A percentile compares a stretch with the other conserved stretches of the same genome.
These are phyloP conservation scores for Irpex rosettiformis DNA, from an alignment of 1,284 basidiomycete genomes.

Conservation along the genomic window DNA sequence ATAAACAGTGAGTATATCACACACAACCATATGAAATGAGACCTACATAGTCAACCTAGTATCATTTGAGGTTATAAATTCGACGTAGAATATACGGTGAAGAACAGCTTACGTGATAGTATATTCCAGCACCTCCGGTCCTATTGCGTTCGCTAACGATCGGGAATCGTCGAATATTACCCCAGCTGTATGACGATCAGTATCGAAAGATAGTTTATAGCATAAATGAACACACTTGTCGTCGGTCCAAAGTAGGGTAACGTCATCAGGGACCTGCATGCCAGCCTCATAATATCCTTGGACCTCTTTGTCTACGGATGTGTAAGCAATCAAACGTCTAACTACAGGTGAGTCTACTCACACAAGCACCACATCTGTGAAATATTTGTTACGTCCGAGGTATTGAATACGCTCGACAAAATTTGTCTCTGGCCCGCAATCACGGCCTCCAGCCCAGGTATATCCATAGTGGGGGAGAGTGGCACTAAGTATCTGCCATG, in stretches of 20 bases:
- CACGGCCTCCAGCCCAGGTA: constrained; percentile 49
- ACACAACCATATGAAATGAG: neutral
- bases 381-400: constrained; percentile 44
- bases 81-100: neutral
- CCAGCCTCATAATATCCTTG: constrained; percentile 63
- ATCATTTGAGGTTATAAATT: too few species aligned
- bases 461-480: constrained; percentile 42
- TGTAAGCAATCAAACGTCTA: neutral
- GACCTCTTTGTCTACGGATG: constrained; percentile 51
- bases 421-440: constrained; percentile 61
- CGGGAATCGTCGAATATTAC: constrained; percentile 58
- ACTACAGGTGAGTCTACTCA: constrained; percentile 26
- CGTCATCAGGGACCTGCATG: constrained; percentile 49
- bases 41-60: constrained; percentile 28
- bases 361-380: constrained; percentile 68
- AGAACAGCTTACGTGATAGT: constrained; percentile 50
- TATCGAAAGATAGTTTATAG: neutral
- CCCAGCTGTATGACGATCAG: constrained; percentile 34
- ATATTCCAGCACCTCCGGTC: constrained; percentile 62
- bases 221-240: constrained; percentile 41
- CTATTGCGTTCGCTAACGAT: constrained; percentile 46
- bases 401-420: constrained; percentile 51
- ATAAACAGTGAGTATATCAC: neutral
- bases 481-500: constrained; percentile 49
- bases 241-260: constrained; percentile 56